Evolutionary conservation across 192 early-diverging fungal genomes (phyloP).

Genomic region (Entomortierella lignicola): DNA sequence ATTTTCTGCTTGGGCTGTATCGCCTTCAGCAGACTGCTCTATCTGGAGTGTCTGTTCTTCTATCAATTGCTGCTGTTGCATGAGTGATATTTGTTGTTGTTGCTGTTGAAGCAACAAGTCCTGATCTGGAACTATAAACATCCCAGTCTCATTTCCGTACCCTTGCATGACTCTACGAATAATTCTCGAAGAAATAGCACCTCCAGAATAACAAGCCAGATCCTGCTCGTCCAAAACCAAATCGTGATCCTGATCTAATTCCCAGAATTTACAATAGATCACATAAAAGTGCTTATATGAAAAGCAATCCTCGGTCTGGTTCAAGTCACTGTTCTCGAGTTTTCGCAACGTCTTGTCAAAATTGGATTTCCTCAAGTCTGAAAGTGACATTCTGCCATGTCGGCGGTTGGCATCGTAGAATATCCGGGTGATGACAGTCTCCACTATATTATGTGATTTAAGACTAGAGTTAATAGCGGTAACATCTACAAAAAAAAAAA

Average conservation of each 20-base stretch:
- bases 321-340: constrained; percentile 68
- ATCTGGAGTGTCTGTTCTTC: constrained; percentile 6
- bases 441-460: too few species aligned
- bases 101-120: constrained; percentile 29
- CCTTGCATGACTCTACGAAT: constrained; percentile 79
- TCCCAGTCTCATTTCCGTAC: constrained; percentile 68
- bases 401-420: constrained; percentile 81
- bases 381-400: constrained; percentile 78
- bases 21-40: not conserved
- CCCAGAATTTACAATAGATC: constrained; percentile 97
- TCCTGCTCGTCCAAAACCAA: constrained; percentile 77
- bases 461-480: too few species aligned
- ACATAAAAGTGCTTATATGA: constrained; percentile 99
- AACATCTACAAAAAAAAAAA: constrained; percentile 6
- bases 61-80: constrained; percentile 17
- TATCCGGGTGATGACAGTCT: constrained; percentile 90
- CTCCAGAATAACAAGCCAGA: constrained; percentile 78
- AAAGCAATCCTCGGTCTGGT: constrained; percentile 83
- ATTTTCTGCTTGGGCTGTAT: not conserved
- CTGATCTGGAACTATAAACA: constrained; percentile 49
- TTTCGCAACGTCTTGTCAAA: constrained; percentile 71
- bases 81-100: constrained; percentile 21
- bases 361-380: constrained; percentile 76
- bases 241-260: constrained; percentile 91
- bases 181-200: constrained; percentile 74